Evolutionary conservation across 345 rosid genomes (phyloP), one percentile per base, ranked within the genome.

Genomic region (Luvunga scandens): DNA sequence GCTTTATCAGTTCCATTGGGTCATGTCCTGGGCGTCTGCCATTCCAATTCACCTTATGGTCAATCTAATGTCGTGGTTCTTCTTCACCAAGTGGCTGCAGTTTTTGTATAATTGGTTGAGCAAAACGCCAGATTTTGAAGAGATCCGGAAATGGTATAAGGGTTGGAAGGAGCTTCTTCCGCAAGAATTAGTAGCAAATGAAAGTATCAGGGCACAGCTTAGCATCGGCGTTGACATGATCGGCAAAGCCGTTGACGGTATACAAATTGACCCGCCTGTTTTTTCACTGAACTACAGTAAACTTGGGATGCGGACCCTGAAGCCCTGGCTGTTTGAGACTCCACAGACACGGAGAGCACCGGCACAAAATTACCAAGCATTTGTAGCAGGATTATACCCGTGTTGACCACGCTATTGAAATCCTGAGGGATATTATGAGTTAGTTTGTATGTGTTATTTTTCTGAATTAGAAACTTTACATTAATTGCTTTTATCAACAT

Each of bases 1-100:
- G 53, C 89, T 91, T 79, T 89, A 90, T 74, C 90, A 86, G 82
- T 90, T 91, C 30, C 4, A 87, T 27, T 92, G 97, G 96, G 98
- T 91, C 53, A 87, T 84, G 88, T 79, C 85, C n/a, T 95, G 98
- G 99, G 90, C 93, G 65, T 84, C 93, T 55, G 97, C 88, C 21
- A 80, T 93, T 77, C 97, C 98, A 9, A 86, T 79, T 75, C 97
- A 92, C 82, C 89, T 95, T 50, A 90, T 92, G 97, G 97, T 91
- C 70, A 94, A 93, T 83, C 64, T 93, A 86, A 87, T 95, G 95
- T 94, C 86, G 81, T 87, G 89, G 80, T 88, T 87, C 81, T 95
- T 95, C 91, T 92, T 95, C 70, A 78, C 85, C 6, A 88, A 91
- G 86, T 95, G 99, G 99, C 84, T 91, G 75, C 91, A 90, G 66